Conservation (phyloP, 1,284 basidiomycete genomes). For the Trichosporon faecale region DNA sequence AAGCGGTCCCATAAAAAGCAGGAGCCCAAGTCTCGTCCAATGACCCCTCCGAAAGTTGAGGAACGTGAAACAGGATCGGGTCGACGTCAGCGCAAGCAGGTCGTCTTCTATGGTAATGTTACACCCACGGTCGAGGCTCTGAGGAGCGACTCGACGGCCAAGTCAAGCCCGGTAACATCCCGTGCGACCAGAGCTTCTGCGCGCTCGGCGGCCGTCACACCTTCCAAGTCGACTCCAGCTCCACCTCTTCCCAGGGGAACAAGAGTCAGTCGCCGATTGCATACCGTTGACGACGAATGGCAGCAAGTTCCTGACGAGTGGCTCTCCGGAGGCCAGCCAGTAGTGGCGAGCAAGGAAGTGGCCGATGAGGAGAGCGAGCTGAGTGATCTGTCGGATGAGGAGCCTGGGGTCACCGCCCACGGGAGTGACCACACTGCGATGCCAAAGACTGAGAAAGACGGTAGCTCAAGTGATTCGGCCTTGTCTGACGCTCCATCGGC, state of each 20-base stretch:
- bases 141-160: slow-evolving; percentile 26
- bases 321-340: slow-evolving; percentile 26
- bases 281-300: slow-evolving; percentile 48
- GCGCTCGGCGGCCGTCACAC: slow-evolving; percentile 4
- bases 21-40: neutral
- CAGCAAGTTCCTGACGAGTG: slow-evolving; percentile 51
- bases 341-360: neutral
- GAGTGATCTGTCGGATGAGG: slow-evolving; percentile 49
- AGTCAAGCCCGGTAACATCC: neutral
- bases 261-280: slow-evolving; percentile 38
- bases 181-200: slow-evolving; percentile 25
- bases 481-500: neutral
- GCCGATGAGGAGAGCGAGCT: slow-evolving; percentile 46
- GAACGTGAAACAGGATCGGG: slow-evolving; percentile 25
- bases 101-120: slow-evolving; percentile 44
- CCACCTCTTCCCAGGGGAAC: slow-evolving; percentile 35
- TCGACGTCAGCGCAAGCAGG: slow-evolving; percentile 36
- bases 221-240: slow-evolving; percentile 26
- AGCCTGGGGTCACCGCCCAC: slow-evolving; percentile 29
- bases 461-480: neutral
- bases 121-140: slow-evolving; percentile 40
- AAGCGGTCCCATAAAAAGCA: slow-evolving; percentile 34
- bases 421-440: neutral
- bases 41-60: slow-evolving; percentile 10
- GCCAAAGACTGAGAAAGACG: neutral